Base-by-base conservation (phyloP, 2,329 filamentous ascomycete genomes). In the Fusarium buharicum region DNA sequence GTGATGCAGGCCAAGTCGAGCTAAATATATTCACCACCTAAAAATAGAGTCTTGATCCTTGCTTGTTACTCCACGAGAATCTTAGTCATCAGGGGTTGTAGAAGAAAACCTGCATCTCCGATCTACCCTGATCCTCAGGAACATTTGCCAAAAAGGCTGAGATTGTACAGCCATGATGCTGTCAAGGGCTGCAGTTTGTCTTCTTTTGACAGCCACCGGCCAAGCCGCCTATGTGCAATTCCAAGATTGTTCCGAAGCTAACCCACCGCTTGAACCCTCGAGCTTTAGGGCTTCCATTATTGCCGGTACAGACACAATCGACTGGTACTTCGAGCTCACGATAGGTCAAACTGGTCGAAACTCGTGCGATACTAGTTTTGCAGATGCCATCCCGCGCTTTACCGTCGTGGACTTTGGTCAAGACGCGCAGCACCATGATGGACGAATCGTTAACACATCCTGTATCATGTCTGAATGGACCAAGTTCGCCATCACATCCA, bases 211-310 rank as follows among this genome's bases (percentile, higher is more conserved):
- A 37, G 44, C 36, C 3, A 36, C 44, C 16, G 50, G 37, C 17
- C 54, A 50, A 20, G 55, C 41, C n/a, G 60, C 60, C 20, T 49
- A 52, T 31, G 41, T 64, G 10, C 60, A 61, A 40, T 64, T 61
- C 0, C 60, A 45, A n/a, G 43, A 64, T 12, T 64, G 60, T 4
- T 34, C 28, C 3, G 36, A 61, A 2, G 16, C 9, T 2, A 6
- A 49, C 9, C 17, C 14, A 11, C 41, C 40, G 22, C 16, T 64
- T 14, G 56, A 48, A 34, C 60, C 50, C 1, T 41, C 56, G 33
- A 63, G 60, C 12, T 55, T 64, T 31, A 37, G 16, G 11, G 60
- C 60, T 0, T 37, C 6, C 1, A 45, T 57, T 9, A 17, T 46
- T 18, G 12, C 18, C 2, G 28, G 18, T 16, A 13, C 8, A n/a